These are phyloP conservation scores for Purshia tridentata DNA, from an alignment of 306 rosid species.

Conservation along the genomic window DNA sequence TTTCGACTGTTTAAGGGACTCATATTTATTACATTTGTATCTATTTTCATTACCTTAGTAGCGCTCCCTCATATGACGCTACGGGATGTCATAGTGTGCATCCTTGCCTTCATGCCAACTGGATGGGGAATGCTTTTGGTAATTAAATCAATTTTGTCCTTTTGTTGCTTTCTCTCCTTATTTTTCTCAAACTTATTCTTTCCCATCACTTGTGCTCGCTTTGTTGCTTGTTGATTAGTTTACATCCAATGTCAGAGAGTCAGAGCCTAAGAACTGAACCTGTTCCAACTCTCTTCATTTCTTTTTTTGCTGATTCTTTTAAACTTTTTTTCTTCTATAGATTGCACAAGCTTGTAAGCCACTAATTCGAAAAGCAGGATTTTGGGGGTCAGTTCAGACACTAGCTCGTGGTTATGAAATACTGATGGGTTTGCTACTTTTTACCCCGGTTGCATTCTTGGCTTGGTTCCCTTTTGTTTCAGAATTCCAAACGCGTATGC, in stretches of 20 bases:
- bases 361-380: constrained; percentile 37
- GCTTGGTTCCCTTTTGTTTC: constrained; percentile 99
- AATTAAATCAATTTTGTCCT: constrained; percentile 29
- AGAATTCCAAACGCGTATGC: constrained; percentile 92
- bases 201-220: background rate
- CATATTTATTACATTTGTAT: constrained; percentile 54
- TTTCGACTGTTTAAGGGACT: constrained; percentile 70
- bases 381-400: constrained; percentile 74
- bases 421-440: constrained; percentile 81
- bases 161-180: background rate
- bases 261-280: background rate
- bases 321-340: constrained; percentile 24
- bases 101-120: constrained; percentile 89
- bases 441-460: constrained; percentile 89
- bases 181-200: background rate
- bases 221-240: constrained; percentile 4
- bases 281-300: constrained; percentile 4
- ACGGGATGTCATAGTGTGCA: constrained; percentile 64
- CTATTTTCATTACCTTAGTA: constrained; percentile 58
- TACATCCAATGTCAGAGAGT: background rate
- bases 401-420: constrained; percentile 85
- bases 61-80: constrained; percentile 61
- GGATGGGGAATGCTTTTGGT: constrained; percentile 97
- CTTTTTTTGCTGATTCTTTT: background rate
- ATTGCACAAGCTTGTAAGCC: constrained; percentile 96